A percentile compares a stretch with the other conserved stretches of the same genome.
These are phyloP conservation scores for Lichenothelia convexa DNA, from an alignment of 495 filamentous ascomycete genomes.

Conservation along the genomic window DNA sequence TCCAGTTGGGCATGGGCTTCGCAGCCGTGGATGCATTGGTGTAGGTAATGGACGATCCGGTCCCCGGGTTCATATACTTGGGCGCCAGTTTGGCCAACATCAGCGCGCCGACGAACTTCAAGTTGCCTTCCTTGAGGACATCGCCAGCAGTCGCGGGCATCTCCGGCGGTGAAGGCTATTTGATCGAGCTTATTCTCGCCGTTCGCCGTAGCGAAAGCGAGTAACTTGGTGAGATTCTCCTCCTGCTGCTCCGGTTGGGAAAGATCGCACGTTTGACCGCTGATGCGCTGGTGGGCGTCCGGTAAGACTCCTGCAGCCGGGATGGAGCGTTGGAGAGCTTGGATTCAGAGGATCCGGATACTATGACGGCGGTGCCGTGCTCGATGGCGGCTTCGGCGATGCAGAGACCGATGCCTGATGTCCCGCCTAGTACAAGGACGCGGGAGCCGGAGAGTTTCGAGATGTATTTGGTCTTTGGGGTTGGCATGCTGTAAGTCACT, in stretches of 20 bases:
- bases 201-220: neutral
- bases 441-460: neutral
- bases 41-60: slow-evolving; percentile 31
- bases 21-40: slow-evolving; percentile 31
- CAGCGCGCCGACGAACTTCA: slow-evolving; percentile 34
- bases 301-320: neutral
- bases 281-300: neutral
- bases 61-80: slow-evolving; percentile 23
- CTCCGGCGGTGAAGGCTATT: slow-evolving; percentile 41
- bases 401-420: slow-evolving; percentile 2
- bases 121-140: slow-evolving; percentile 18
- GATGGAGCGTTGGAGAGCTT: neutral
- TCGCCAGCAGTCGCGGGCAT: slow-evolving; percentile 23
- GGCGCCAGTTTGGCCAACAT: slow-evolving; percentile 33
- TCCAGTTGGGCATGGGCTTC: slow-evolving; percentile 30
- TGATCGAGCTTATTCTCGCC: slow-evolving; percentile 33
- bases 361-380: slow-evolving; percentile 1
- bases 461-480: neutral
- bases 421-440: slow-evolving; percentile 4
- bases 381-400: slow-evolving; percentile 2
- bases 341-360: neutral
- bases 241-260: neutral
- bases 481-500: neutral
- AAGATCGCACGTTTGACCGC: neutral
- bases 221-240: neutral